Evolutionary conservation across 192 early-diverging fungal species (phyloP).

Genomic region (Ambispora gerdemannii): DNA sequence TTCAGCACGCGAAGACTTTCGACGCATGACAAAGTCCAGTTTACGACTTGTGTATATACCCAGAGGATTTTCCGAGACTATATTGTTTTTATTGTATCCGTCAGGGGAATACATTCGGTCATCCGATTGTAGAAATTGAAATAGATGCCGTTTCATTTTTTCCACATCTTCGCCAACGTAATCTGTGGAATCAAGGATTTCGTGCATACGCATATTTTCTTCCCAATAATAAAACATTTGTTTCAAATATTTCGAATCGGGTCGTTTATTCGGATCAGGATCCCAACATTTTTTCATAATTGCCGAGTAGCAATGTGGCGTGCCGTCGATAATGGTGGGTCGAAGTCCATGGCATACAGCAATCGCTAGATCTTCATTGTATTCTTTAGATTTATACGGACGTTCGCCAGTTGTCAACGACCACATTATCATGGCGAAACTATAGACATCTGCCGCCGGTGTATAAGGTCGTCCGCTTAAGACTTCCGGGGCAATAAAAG

Average conservation of each 20-base stretch:
- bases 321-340: neutral
- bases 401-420: conserved; percentile 37
- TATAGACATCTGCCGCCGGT: conserved; percentile 41
- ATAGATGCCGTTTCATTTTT: neutral
- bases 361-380: neutral
- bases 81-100: neutral
- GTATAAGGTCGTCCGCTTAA: conserved; percentile 36
- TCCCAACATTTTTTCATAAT: conserved; percentile 21
- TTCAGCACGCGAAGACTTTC: neutral
- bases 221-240: neutral
- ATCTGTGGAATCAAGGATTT: neutral
- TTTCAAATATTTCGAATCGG: neutral
- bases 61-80: neutral
- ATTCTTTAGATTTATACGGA: conserved; percentile 17
- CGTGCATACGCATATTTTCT: neutral
- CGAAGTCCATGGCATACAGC: neutral
- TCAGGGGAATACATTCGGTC: neutral
- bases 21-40: neutral
- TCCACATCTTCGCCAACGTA: neutral
- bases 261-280: conserved; percentile 10
- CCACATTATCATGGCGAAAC: conserved; percentile 44
- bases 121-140: neutral
- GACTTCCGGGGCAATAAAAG: conserved; percentile 42
- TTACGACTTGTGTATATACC: neutral
- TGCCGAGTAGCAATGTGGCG: neutral